A percentile compares a stretch with the other conserved stretches of the same genome.
Evolutionary conservation across 2,329 filamentous ascomycete species (phyloP).

Genomic region (Claviceps sorghi): DNA sequence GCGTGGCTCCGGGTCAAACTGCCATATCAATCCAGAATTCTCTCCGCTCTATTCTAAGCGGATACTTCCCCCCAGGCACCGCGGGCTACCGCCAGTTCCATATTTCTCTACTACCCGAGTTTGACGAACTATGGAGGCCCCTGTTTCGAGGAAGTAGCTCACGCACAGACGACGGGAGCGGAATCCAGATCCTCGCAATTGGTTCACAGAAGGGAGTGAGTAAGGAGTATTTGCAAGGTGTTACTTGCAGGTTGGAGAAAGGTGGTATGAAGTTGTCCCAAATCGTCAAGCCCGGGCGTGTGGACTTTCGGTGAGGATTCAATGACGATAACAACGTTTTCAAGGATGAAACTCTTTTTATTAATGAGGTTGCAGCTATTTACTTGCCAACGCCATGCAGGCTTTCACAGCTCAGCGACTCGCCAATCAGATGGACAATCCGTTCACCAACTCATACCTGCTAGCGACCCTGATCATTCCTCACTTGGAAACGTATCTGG

Average conservation of each 20-base stretch:
- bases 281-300: constrained; percentile 34
- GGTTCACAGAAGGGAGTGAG: constrained; percentile 41
- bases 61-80: constrained; percentile 34
- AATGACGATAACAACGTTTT: neutral
- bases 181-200: constrained; percentile 46
- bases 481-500: constrained; percentile 45
- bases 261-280: constrained; percentile 37
- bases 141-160: constrained; percentile 28
- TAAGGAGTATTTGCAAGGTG: constrained; percentile 30
- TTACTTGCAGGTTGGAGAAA: constrained; percentile 39
- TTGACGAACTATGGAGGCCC: constrained; percentile 37
- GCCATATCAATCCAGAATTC: constrained; percentile 43
- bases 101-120: constrained; percentile 32
- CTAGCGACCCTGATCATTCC: constrained; percentile 45
- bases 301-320: constrained; percentile 43
- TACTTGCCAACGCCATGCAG: constrained; percentile 47
- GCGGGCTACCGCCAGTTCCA: constrained; percentile 33
- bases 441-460: constrained; percentile 36
- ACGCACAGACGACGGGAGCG: constrained; percentile 18
- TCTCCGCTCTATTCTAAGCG: constrained; percentile 36
- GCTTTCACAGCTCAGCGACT: constrained; percentile 37
- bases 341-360: neutral
- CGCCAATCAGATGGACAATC: constrained; percentile 36
- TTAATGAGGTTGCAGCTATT: constrained; percentile 27
- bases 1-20: constrained; percentile 25